Evolutionary conservation across 345 rosid genomes (phyloP).

Genomic region (Hibiscus syriacus): DNA sequence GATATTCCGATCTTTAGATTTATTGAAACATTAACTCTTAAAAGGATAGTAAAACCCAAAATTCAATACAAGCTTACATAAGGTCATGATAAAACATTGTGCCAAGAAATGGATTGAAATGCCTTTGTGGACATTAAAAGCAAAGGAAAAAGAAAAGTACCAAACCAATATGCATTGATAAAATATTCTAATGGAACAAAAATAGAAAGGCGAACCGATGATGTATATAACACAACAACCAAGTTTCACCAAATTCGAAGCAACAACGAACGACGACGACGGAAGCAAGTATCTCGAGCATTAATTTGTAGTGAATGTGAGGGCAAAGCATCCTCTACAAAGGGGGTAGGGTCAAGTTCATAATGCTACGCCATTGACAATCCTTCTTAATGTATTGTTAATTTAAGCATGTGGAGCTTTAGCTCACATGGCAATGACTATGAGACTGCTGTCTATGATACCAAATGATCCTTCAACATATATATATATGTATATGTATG

Average conservation of each 20-base stretch:
- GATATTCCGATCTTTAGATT: too few species aligned
- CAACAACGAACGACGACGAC: not conserved
- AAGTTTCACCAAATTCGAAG: not conserved
- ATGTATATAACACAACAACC: not conserved
- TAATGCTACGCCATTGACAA: slow-evolving; percentile 5
- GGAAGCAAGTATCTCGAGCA: not conserved
- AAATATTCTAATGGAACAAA: not conserved
- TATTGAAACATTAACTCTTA: too few species aligned
- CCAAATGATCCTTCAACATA: slow-evolving; percentile 2
- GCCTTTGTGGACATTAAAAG: not conserved
- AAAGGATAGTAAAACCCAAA: not conserved
- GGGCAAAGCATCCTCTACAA: not conserved
- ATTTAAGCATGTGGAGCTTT: not conserved
- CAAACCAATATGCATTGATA: not conserved
- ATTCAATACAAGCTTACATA: not conserved
- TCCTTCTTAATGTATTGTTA: not conserved
- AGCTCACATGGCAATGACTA: slow-evolving; percentile 4
- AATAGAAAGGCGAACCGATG: not conserved
- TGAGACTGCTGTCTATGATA: not conserved
- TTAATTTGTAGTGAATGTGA: not conserved
- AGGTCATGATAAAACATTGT: not conserved
- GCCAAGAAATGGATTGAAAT: not conserved
- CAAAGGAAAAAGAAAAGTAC: not conserved
- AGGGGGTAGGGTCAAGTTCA: not conserved
- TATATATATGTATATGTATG: not conserved